Percentiles rank a stretch among this genome's conserved stretches.
phyloP scores from a whole-genome alignment of 108 stramenopile species.

The Epithemia pelagica region DNA sequence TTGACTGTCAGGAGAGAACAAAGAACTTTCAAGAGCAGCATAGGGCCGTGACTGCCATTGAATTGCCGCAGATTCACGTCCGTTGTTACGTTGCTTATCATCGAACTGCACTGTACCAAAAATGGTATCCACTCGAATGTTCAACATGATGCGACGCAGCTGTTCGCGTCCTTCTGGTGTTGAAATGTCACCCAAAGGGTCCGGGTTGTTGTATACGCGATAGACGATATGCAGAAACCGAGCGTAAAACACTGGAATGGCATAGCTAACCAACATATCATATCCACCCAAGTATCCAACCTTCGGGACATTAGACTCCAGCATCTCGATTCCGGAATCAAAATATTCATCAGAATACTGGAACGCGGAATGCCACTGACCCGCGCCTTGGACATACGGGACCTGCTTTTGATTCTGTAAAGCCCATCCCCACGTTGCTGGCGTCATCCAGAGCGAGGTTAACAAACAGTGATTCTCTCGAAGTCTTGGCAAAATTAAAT shows the following conservation, averaged over 20 bases:
- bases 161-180: conserved; percentile 26
- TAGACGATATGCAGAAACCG: conserved; percentile 21
- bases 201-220: conserved; percentile 18
- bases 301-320: conserved; percentile 12
- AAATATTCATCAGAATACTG: conserved; percentile 38
- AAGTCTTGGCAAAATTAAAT: conserved; percentile 24
- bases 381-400: conserved; percentile 39
- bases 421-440: conserved; percentile 42
- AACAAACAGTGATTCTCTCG: conserved; percentile 31
- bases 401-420: conserved; percentile 15
- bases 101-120: conserved; percentile 48
- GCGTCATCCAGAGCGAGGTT: conserved; percentile 28
- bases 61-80: conserved; percentile 42
- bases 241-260: conserved; percentile 34
- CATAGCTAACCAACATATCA: conserved; percentile 32
- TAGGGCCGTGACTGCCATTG: conserved; percentile 32
- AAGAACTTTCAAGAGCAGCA: conserved; percentile 10
- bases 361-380: conserved; percentile 43
- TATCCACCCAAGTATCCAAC: conserved; percentile 29
- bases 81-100: conserved; percentile 36
- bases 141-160: conserved; percentile 29
- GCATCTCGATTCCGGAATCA: conserved; percentile 21
- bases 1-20: conserved; percentile 31
- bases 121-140: conserved; percentile 36
- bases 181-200: conserved; percentile 12